Percentiles rank a stretch among this genome's conserved stretches.
These are phyloP conservation scores for Triticum dicoccoides DNA, from an alignment of 176 grass and related monocot genomes.

Conservation along the genomic window DNA sequence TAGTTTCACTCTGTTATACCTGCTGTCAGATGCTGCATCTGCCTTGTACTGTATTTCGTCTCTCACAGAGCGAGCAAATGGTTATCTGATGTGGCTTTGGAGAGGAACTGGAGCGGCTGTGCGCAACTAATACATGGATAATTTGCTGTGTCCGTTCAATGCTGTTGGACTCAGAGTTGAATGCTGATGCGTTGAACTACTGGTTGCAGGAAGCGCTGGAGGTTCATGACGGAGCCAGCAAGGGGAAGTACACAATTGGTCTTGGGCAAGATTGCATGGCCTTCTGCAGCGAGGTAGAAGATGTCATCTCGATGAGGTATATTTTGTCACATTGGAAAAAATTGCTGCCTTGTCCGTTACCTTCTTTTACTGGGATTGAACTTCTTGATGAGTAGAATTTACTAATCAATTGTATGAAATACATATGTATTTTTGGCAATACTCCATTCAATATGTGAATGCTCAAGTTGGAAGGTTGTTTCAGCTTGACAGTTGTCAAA, in stretches of 20 bases:
- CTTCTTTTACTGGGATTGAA: not conserved
- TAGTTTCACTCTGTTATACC: not conserved
- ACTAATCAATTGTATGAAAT: not conserved
- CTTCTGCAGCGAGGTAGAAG: constrained; percentile 86
- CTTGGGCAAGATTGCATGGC: constrained; percentile 98
- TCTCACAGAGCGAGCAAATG: not conserved
- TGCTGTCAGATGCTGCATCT: not conserved
- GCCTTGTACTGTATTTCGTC: not conserved
- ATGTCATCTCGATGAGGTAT: constrained; percentile 97
- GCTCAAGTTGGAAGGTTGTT: constrained; percentile 31
- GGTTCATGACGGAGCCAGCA: constrained; percentile 79
- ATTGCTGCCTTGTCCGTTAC: not conserved
- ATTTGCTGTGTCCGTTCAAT: not conserved
- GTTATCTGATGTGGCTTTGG: not conserved
- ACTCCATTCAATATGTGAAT: constrained; percentile 9
- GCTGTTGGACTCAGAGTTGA: not conserved
- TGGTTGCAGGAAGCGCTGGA: constrained; percentile 79
- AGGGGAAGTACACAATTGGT: constrained; percentile 95
- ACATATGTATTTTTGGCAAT: not conserved
- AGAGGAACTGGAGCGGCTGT: not conserved
- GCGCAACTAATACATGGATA: not conserved
- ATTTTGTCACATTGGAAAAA: not conserved
- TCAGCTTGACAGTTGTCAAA: constrained; percentile 73
- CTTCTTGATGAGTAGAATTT: not conserved
- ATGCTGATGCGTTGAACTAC: not conserved